These are phyloP conservation scores for Fusarium sp. DNA, from an alignment of 2,329 filamentous ascomycete species.

Conservation along the genomic window DNA sequence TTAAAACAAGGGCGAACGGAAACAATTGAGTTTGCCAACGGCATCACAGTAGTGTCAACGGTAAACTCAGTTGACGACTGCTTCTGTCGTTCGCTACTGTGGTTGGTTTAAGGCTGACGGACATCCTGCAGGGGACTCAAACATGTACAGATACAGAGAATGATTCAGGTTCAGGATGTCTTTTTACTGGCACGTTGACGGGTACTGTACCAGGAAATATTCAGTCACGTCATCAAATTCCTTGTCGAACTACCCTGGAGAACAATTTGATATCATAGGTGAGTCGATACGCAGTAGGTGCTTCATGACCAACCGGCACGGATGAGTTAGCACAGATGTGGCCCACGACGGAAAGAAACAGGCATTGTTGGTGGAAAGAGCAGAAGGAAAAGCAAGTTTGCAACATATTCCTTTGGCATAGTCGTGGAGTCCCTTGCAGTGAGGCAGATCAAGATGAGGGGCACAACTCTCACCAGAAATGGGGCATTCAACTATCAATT, in stretches of 20 bases:
- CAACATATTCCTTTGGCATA: neutral
- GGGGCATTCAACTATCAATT: neutral
- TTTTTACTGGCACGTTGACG: neutral
- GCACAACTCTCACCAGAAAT: neutral
- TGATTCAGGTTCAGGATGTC: slow-evolving; percentile 3
- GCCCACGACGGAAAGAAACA: neutral
- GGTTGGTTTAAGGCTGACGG: slow-evolving; percentile 1
- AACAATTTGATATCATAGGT: neutral
- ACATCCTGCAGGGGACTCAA: slow-evolving; percentile 2
- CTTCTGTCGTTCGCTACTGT: neutral
- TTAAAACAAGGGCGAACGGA: neutral
- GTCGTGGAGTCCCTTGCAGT: slow-evolving; percentile 22
- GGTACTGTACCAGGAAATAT: slow-evolving; percentile 8
- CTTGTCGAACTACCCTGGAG: slow-evolving; percentile 7
- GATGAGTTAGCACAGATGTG: neutral
- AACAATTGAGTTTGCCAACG: slow-evolving; percentile 17
- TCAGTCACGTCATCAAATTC: slow-evolving; percentile 1
- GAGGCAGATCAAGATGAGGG: neutral
- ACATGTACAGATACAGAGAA: neutral
- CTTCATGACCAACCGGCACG: neutral
- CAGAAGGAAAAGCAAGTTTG: slow-evolving; percentile 24
- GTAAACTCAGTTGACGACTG: slow-evolving; percentile 7
- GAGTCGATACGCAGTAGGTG: neutral
- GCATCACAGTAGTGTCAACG: slow-evolving; percentile 13
- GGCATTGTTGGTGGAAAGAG: neutral